These are phyloP conservation scores for Saccharomycopsis amapae DNA, from an alignment of 805 yeast genomes.

Conservation along the genomic window DNA sequence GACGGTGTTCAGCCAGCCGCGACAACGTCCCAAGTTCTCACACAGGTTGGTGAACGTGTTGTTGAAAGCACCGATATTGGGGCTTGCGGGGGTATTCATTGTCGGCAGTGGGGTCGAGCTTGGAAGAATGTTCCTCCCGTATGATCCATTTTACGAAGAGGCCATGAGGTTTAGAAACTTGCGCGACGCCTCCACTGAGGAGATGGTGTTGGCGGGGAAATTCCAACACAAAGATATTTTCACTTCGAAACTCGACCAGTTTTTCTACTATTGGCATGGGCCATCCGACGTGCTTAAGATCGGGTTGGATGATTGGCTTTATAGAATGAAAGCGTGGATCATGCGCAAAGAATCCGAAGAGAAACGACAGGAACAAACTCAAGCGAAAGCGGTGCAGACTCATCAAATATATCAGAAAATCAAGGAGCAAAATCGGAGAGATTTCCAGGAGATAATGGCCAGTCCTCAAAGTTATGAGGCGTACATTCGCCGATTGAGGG, in stretches of 20 bases:
- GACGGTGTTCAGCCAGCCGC: slow-evolving; percentile 4
- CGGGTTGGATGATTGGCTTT: slow-evolving; percentile 1
- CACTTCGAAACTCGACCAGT: background rate
- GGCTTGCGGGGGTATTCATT: background rate
- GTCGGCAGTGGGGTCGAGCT: slow-evolving; percentile 11
- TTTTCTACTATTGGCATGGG: slow-evolving; percentile 7
- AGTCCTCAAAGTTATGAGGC: background rate
- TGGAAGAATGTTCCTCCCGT: slow-evolving; percentile 10
- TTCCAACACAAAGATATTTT: background rate
- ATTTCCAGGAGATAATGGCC: background rate
- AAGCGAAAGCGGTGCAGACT: background rate
- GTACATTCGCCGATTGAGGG: too few relatives aligned
- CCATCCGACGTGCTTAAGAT: background rate
- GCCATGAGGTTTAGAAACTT: slow-evolving; percentile 1
- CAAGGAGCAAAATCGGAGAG: background rate
- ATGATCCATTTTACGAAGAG: slow-evolving; percentile 18
- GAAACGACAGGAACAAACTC: background rate
- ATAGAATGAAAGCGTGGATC: slow-evolving; percentile 1
- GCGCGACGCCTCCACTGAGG: background rate
- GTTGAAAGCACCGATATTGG: slow-evolving; percentile 5
- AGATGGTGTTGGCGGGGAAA: background rate
- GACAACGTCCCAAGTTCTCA: background rate
- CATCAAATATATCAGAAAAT: background rate
- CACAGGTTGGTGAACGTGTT: background rate
- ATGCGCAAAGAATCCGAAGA: background rate